Base-by-base conservation (phyloP, 176 grass and related monocot genomes). In the Luzula sylvatica region DNA sequence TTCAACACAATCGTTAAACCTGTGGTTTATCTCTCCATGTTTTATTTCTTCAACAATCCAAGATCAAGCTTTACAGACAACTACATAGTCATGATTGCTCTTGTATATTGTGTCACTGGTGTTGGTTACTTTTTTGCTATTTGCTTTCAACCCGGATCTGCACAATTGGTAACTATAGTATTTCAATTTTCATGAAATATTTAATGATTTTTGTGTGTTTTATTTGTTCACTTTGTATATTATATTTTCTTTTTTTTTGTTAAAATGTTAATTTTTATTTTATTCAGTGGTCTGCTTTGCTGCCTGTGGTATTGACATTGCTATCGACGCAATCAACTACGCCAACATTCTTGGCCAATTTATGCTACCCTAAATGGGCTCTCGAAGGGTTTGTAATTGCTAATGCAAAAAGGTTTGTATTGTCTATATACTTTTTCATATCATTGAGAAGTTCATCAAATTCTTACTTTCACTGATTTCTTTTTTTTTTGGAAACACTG, bases 41-140 rank as follows among this genome's bases (percentile, higher is more conserved):
- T 93, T 65, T 93, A 93, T 75, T 93, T 52, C 65, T 86, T 93
- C 73, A 93, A 81, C 38, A 93, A 81, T 44, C 87, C 87, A 14
- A 81, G 87, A 71, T 93, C 87, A 35, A 45, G 69, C 1, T 74
- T 93, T 8, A 47, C 1, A 0, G 76, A 64, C 55, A 93, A 93
- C 50, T 78, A 85, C 28, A 11, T 66, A 16, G 56, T 93, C 8
- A 72, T 93, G 65, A 54, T 93, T 25, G 58, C 87, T 3, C 87
- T 93, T 27, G 77, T 93, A 1, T 93, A 93, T 32, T 93, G 87
- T 38, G 87, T 93, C 13, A 93, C 87, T 6, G 87, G 87, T 14
- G 77, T 92, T 15, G 87, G 87, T 40, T 92, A 92, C 53, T 78
- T 80, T 3, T 92, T 92, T 26, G 76, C 87, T 53, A 75, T 86